A percentile compares a stretch with the other conserved stretches of the same genome.
Conservation (phyloP, 2,329 filamentous ascomycete genomes). For the Elsinoe ampelina region DNA sequence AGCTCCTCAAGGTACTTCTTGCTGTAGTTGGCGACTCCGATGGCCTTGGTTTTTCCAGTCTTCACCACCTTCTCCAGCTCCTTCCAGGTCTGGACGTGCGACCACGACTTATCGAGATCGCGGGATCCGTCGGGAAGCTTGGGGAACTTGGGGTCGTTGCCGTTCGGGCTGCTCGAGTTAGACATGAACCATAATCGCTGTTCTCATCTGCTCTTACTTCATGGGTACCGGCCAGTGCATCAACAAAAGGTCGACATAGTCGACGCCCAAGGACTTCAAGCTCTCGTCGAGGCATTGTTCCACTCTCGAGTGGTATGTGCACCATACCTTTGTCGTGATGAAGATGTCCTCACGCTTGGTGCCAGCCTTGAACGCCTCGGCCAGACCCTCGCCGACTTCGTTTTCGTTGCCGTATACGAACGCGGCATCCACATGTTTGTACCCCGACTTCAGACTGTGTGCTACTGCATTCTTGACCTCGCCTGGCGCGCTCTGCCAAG, state of each 20-base stretch:
- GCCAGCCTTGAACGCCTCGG: conserved; percentile 59
- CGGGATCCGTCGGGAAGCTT: conserved; percentile 63
- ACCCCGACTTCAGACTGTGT: conserved; percentile 41
- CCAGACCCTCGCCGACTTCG: conserved; percentile 70
- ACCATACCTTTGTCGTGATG: conserved; percentile 79
- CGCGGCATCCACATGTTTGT: conserved; percentile 56
- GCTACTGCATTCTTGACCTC: conserved; percentile 40
- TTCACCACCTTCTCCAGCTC: conserved; percentile 56
- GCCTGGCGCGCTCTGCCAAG: conserved; percentile 33
- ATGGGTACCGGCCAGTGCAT: conserved; percentile 76
- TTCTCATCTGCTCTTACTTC: conserved; percentile 58
- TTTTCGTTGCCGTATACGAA: conserved; percentile 76
- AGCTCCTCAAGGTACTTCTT: conserved; percentile 40
- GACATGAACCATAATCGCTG: conserved; percentile 43
- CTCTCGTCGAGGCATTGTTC: conserved; percentile 64
- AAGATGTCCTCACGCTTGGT: conserved; percentile 70
- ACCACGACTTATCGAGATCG: conserved; percentile 60
- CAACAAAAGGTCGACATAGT: conserved; percentile 73
- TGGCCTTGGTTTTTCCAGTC: conserved; percentile 41
- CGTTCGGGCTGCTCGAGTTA: conserved; percentile 56
- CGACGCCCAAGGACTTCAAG: conserved; percentile 61
- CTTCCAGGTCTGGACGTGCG: conserved; percentile 69
- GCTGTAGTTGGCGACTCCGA: conserved; percentile 43
- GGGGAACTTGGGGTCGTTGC: conserved; percentile 62
- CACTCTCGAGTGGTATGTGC: conserved; percentile 62